Base-by-base conservation (phyloP, 768 basidiomycete genomes). In the Solioccasus polychromus region DNA sequence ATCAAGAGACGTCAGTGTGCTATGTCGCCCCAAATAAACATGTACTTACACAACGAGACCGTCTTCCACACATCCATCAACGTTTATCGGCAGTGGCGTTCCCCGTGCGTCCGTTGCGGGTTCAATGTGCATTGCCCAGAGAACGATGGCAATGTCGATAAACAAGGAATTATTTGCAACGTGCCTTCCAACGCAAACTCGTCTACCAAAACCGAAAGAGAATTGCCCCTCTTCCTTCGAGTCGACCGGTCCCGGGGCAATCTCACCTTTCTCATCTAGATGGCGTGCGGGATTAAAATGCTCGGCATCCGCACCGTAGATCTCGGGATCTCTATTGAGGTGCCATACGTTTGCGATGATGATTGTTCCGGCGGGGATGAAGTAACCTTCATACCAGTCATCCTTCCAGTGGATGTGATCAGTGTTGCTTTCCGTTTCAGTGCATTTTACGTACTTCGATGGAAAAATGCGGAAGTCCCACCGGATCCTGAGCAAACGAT, bases 251-350 rank as follows among this genome's bases (percentile, higher is more conserved):
- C 38, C 43, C 3, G 12, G 12, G 3, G 24, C 17, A 14, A 35
- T 3, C 4, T 14, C 25, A n/a, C 42, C 47, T 5, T 39, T 8
- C 7, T 32, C 38, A 32, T 39, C 43, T 0, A 49, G 48, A 18
- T 49, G 38, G 9, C 48, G 67, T 34, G 68, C 66, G 1, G 75
- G 76, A 5, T 61, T 60, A 53, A 77, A 77, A 31, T 67, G 60
- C 22, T 57, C 66, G 15, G 74, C 71, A 30, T 73, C 69, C 2
- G 61, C 40, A 4, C 79, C 78, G 71, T 76, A 79, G 19, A 74
- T 48, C 4, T 48, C 57, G 17, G 60, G 53, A 3, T 71, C 68
- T 11, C 61, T 52, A 52, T 79, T 77, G 24, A 79, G 43, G 32
- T 51, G 45, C 49, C 50, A 53, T 35, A 53, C 41, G 17, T 53